Conservation (phyloP, 2,329 filamentous ascomycete species). For the Trichophyton schoenleinii region DNA sequence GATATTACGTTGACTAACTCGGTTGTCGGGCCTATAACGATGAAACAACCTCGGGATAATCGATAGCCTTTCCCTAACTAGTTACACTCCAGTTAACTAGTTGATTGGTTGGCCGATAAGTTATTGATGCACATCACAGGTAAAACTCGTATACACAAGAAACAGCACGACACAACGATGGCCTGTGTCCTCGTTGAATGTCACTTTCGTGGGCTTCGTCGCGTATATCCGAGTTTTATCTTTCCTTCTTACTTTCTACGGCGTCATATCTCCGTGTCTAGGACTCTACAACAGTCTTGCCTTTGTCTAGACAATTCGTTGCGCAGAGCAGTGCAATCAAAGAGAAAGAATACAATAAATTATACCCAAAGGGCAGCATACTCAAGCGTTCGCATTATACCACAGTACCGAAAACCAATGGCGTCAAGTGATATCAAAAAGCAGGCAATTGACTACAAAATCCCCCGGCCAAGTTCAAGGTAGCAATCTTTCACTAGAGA, state of each 20-base stretch:
- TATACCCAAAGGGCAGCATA: neutral
- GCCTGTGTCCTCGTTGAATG: neutral
- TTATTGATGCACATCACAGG: neutral
- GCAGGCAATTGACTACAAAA: slow-evolving; percentile 14
- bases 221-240: too few relatives aligned
- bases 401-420: slow-evolving; percentile 14
- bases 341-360: neutral
- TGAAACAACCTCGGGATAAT: neutral
- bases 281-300: neutral
- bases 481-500: slow-evolving; percentile 19
- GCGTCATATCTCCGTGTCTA: neutral
- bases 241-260: neutral
- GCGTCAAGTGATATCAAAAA: slow-evolving; percentile 6
- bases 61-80: too few relatives aligned
- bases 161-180: neutral
- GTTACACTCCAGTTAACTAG: too few relatives aligned
- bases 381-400: slow-evolving; percentile 12
- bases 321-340: neutral
- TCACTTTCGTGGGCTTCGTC: too few relatives aligned
- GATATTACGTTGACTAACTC: neutral
- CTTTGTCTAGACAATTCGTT: neutral
- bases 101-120: too few relatives aligned
- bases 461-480: slow-evolving; percentile 55
- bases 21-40: neutral
- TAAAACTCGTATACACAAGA: neutral